Percentiles rank a stretch among this genome's conserved stretches.
phyloP scores from a whole-genome alignment of 257 asterid species.

The Nicotiana otophora region DNA sequence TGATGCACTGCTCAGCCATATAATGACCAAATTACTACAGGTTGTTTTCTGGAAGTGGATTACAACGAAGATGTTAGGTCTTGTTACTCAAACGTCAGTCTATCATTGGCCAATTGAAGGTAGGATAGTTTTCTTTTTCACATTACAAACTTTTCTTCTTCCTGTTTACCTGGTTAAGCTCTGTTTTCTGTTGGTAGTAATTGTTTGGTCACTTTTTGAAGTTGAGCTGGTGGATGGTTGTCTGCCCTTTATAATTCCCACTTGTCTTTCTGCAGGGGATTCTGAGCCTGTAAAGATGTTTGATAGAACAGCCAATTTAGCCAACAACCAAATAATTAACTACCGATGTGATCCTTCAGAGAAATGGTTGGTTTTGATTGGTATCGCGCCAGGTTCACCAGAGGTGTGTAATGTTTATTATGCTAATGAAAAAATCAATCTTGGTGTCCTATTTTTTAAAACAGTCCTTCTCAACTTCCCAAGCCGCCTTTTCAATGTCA shows the following conservation, averaged over 20 bases:
- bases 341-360: slow-evolving; percentile 96
- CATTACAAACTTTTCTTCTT: neutral
- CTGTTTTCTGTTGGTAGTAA: slow-evolving; percentile 7
- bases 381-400: slow-evolving; percentile 94
- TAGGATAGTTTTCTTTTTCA: slow-evolving; percentile 19
- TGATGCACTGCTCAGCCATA: slow-evolving; percentile 5
- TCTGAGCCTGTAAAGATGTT: slow-evolving; percentile 92
- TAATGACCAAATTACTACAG: slow-evolving; percentile 27
- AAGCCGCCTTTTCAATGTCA: neutral
- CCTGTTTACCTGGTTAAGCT: neutral
- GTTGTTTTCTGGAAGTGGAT: slow-evolving; percentile 99
- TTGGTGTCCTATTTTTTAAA: slow-evolving; percentile 3
- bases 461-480: neutral
- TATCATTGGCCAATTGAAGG: slow-evolving; percentile 98
- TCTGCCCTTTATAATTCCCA: neutral
- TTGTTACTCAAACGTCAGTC: slow-evolving; percentile 87
- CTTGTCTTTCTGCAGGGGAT: slow-evolving; percentile 52
- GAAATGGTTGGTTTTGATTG: slow-evolving; percentile 97
- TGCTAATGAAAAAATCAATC: neutral
- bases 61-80: slow-evolving; percentile 84
- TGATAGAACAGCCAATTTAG: slow-evolving; percentile 88
- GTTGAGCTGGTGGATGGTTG: neutral
- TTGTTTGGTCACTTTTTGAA: neutral
- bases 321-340: slow-evolving; percentile 90
- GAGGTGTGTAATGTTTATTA: slow-evolving; percentile 51